Percentiles rank a stretch among this genome's conserved stretches.
Evolutionary conservation across 345 rosid genomes (phyloP).

Genomic region (Erucastrum elatum): DNA sequence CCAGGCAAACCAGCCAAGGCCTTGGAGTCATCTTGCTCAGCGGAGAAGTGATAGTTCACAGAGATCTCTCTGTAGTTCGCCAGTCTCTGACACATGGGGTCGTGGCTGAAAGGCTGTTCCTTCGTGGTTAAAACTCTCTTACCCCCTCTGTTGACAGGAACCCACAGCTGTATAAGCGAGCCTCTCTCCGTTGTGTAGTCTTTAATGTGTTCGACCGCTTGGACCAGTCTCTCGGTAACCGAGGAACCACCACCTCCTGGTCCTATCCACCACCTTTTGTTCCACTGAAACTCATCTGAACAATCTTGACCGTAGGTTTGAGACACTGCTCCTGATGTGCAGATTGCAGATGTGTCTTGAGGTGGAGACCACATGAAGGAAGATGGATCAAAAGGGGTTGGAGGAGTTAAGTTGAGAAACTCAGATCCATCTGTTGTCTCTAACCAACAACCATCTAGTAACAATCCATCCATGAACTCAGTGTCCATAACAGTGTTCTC

Average conservation of each 20-base stretch:
- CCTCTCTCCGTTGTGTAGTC: constrained; percentile 62
- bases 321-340: constrained; percentile 25
- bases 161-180: constrained; percentile 82
- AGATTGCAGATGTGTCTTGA: constrained; percentile 37
- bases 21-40: constrained; percentile 64
- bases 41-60: constrained; percentile 67
- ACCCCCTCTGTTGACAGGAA: constrained; percentile 75
- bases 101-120: constrained; percentile 71
- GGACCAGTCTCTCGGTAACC: constrained; percentile 66
- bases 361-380: constrained; percentile 50
- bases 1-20: constrained; percentile 74
- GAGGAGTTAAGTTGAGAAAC: constrained; percentile 52
- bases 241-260: constrained; percentile 50
- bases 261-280: constrained; percentile 75
- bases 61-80: constrained; percentile 79
- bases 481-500: constrained; percentile 58
- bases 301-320: constrained; percentile 44
- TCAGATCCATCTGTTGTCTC: constrained; percentile 86
- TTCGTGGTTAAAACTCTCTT: constrained; percentile 60
- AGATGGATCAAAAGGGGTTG: constrained; percentile 50
- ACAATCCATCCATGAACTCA: constrained; percentile 73
- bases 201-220: constrained; percentile 62
- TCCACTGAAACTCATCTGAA: constrained; percentile 42
- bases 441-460: constrained; percentile 92
- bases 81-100: constrained; percentile 56